Base-by-base conservation (phyloP, 2,329 filamentous ascomycete genomes). In the Xylariaceae sp. region DNA sequence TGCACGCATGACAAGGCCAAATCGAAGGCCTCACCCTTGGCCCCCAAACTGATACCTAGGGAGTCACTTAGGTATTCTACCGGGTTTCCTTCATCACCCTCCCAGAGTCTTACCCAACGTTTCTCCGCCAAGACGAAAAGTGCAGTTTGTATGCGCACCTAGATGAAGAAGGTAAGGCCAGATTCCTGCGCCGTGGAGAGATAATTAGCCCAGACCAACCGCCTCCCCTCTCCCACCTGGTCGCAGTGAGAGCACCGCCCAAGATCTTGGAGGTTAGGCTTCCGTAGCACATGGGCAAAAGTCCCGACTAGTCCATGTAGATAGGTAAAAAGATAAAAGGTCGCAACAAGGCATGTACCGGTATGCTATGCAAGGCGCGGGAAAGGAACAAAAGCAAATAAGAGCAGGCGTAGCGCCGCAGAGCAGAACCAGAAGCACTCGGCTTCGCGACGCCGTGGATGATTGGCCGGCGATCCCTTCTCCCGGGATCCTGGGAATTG, bases 401-500 rank as follows among this genome's bases (percentile, higher is more conserved):
- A 26, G 4, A 26, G 26, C 26, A 26, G 26, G 26, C 26, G 26
- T 26, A 26, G 47, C 32, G 39, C 53, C 43, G 37, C 41, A 37
- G n/a, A 54, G 32, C 44, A 54, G 42, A 41, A n/a, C n/a, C n/a
- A n/a, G n/a, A n/a, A n/a, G 48, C 46, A 39, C 49, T 52, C 51
- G 34, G 49, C 36, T 43, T 48, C 48, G 19, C 45, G 29, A 22
- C 39, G 15, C 26, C n/a, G 34, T 21, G 29, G 22, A 22, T 58
- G 53, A 60, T 58, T 58, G 56, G 58, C 10, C 19, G 5, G 40
- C 12, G 30, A 29, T 46, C 49, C 53, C 51, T 42, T 49, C 53
- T 61, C 37, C 58, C 58, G 53, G 58, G 46, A 61, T 57, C 58
- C 58, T 57, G 58, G 56, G 54, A 55, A 48, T 46, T 61, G 58